A percentile compares a stretch with the other conserved stretches of the same genome.
phyloP scores from a whole-genome alignment of 2,329 filamentous ascomycete species.

The Trichoderma atroviride region DNA sequence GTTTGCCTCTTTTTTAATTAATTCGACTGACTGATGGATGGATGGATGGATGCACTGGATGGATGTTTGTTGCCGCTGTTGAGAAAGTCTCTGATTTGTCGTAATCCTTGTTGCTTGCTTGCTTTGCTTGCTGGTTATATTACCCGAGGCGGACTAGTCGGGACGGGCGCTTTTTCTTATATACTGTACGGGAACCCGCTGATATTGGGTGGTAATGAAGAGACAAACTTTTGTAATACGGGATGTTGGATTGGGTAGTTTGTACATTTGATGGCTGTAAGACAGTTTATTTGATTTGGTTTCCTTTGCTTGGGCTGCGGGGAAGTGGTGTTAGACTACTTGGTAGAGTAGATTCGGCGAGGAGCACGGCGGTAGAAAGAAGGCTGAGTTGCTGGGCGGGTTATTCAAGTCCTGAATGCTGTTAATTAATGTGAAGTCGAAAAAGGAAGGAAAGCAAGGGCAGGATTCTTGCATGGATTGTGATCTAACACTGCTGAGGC shows the following conservation, averaged over 20 bases:
- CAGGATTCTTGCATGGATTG: neutral
- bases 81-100: neutral
- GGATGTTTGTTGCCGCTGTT: neutral
- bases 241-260: neutral
- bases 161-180: neutral
- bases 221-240: neutral
- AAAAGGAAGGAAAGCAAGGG: neutral
- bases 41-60: neutral
- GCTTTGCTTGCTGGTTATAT: neutral
- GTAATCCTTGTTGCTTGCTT: neutral
- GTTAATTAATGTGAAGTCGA: neutral
- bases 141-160: neutral
- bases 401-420: neutral
- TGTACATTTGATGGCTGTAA: neutral
- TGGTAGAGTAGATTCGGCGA: neutral
- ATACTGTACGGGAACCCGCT: neutral
- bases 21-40: neutral
- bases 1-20: neutral
- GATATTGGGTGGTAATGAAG: neutral
- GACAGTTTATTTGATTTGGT: no score
- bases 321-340: neutral
- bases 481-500: neutral
- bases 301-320: neutral
- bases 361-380: neutral
- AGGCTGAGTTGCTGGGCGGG: neutral